Conservation (phyloP, 768 basidiomycete genomes). For the Gloeopeniophorella convolvens region DNA sequence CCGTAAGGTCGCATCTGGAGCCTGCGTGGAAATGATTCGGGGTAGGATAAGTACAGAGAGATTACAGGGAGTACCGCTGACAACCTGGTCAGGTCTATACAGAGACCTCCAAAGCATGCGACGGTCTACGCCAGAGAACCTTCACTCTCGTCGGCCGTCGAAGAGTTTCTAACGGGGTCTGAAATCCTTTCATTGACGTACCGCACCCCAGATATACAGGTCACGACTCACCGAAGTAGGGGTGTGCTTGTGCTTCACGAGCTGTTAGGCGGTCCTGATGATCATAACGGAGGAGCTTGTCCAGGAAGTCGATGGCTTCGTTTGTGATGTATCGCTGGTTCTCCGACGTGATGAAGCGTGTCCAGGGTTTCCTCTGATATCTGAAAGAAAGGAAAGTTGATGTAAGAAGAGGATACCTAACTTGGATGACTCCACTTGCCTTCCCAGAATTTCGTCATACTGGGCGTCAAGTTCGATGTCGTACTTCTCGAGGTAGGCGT, state of each 20-base stretch:
- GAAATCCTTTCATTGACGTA: conserved; percentile 18
- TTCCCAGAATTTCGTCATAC: conserved; percentile 90
- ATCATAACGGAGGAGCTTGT: conserved; percentile 93
- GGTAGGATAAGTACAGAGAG: conserved; percentile 19
- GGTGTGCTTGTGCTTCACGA: conserved; percentile 83
- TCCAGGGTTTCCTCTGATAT: conserved; percentile 94
- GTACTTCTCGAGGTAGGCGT: conserved; percentile 90
- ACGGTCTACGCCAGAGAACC: conserved; percentile 35
- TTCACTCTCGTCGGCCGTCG: conserved; percentile 57
- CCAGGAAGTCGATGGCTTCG: conserved; percentile 93
- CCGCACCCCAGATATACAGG: conserved; percentile 14
- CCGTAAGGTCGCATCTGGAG: conserved; percentile 9
- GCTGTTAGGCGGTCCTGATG: conserved; percentile 96
- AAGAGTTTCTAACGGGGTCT: conserved; percentile 65
- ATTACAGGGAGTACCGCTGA: conserved; percentile 16
- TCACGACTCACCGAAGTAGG: conserved; percentile 73
- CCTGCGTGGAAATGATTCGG: conserved; percentile 14
- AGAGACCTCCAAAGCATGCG: conserved; percentile 10
- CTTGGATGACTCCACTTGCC: conserved; percentile 36
- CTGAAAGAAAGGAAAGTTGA: conserved; percentile 31
- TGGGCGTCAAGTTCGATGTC: conserved; percentile 93
- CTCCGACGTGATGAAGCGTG: conserved; percentile 89
- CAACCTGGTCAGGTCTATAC: conserved; percentile 11
- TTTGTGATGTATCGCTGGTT: conserved; percentile 96
- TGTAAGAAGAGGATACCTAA: conserved; percentile 7